phyloP scores from a whole-genome alignment of 2,329 filamentous ascomycete genomes.

The Claviceps monticola region DNA sequence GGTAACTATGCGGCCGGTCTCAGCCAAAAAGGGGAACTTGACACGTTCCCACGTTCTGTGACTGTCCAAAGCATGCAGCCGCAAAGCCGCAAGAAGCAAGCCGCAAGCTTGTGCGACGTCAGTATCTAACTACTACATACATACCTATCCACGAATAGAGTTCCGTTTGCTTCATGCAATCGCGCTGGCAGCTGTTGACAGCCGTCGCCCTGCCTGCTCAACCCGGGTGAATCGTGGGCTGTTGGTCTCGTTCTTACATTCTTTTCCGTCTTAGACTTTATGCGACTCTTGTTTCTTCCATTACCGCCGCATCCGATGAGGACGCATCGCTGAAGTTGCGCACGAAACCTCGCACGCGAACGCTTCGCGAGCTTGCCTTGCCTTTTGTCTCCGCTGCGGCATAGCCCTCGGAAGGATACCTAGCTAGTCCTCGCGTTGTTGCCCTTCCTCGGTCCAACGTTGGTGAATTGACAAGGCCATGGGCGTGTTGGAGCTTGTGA shows the following conservation, averaged over 20 bases:
- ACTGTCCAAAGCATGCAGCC: neutral
- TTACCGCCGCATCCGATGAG: neutral
- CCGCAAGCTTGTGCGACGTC: neutral
- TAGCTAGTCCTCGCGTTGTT: no score
- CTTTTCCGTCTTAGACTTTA: neutral
- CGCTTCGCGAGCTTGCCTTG: neutral
- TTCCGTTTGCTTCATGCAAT: neutral
- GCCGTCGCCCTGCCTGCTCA: neutral
- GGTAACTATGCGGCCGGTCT: no score
- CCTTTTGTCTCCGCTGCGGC: no score
- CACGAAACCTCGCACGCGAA: neutral
- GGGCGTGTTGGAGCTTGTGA: slow-evolving; percentile 17
- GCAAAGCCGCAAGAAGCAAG: neutral
- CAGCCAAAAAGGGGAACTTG: neutral
- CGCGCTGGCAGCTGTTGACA: slow-evolving; percentile 1
- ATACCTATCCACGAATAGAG: neutral
- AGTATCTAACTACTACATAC: neutral
- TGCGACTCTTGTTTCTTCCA: neutral
- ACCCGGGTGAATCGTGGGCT: neutral
- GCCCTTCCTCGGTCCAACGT: neutral
- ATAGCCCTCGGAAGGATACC: no score
- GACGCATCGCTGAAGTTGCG: neutral
- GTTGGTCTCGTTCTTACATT: neutral
- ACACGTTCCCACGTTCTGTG: neutral
- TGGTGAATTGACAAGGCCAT: slow-evolving; percentile 4